Percentiles rank a stretch among this genome's conserved stretches.
These are phyloP conservation scores for Diaporthe citrichinensis DNA, from an alignment of 2,329 filamentous ascomycete species.

Conservation along the genomic window DNA sequence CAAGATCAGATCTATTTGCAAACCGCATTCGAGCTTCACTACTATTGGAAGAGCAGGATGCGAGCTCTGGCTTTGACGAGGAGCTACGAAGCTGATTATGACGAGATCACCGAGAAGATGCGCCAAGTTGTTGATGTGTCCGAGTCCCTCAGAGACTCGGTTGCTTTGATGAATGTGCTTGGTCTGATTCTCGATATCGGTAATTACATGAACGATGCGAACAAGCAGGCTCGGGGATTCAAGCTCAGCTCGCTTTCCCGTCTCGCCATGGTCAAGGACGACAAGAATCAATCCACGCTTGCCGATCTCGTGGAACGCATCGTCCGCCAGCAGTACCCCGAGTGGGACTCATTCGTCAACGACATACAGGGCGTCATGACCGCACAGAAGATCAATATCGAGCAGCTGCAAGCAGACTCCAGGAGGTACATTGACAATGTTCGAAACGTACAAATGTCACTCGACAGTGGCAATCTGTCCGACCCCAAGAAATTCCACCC, in stretches of 20 bases:
- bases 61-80: slow-evolving; percentile 87
- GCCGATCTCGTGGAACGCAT: slow-evolving; percentile 97
- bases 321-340: slow-evolving; percentile 94
- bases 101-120: slow-evolving; percentile 89
- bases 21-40: slow-evolving; percentile 93
- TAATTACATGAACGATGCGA: slow-evolving; percentile 99
- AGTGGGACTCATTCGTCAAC: slow-evolving; percentile 90
- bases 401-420: slow-evolving; percentile 89
- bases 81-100: slow-evolving; percentile 89
- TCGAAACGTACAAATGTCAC: slow-evolving; percentile 90
- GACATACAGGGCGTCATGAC: slow-evolving; percentile 86
- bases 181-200: slow-evolving; percentile 97
- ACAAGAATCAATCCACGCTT: slow-evolving; percentile 97
- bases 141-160: slow-evolving; percentile 90
- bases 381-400: slow-evolving; percentile 93
- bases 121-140: slow-evolving; percentile 89
- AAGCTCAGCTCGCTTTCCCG: slow-evolving; percentile 95
- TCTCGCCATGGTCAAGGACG: slow-evolving; percentile 97
- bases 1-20: slow-evolving; percentile 97
- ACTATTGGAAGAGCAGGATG: slow-evolving; percentile 99
- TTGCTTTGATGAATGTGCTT: slow-evolving; percentile 94
- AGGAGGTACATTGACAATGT: slow-evolving; percentile 96
- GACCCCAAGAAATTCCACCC: slow-evolving; percentile 99
- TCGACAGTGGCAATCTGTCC: slow-evolving; percentile 94
- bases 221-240: slow-evolving; percentile 98